A percentile compares a stretch with the other conserved stretches of the same genome.
Conservation (phyloP, 805 yeast species). For the Lachancea nothofagi region DNA sequence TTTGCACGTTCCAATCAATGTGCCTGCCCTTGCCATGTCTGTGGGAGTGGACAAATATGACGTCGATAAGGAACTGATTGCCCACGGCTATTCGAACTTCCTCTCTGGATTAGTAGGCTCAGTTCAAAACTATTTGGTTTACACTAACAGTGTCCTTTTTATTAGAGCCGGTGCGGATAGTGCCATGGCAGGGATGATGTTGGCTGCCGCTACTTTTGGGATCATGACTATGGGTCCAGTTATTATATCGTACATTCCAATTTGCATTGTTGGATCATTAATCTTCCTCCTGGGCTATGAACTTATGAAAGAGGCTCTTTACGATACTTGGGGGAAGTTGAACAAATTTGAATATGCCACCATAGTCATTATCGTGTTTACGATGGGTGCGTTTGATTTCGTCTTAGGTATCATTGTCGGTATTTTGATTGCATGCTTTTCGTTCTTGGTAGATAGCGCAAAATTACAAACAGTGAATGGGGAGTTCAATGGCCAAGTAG, state of each 20-base stretch:
- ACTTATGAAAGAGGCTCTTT: constrained; percentile 74
- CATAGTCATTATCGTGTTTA: constrained; percentile 75
- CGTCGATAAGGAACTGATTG: constrained; percentile 88
- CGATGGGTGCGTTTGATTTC: constrained; percentile 95
- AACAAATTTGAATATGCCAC: constrained; percentile 77
- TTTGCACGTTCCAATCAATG: constrained; percentile 94
- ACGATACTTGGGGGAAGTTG: constrained; percentile 77
- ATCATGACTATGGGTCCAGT: constrained; percentile 88
- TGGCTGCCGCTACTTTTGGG: constrained; percentile 73
- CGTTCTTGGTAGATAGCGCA: constrained; percentile 92
- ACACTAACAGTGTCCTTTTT: constrained; percentile 87
- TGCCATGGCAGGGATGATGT: constrained; percentile 80
- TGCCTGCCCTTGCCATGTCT: constrained; percentile 93
- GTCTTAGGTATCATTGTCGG: constrained; percentile 91
- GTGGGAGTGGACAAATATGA: constrained; percentile 76
- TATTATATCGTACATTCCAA: constrained; percentile 90
- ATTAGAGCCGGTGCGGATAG: constrained; percentile 93
- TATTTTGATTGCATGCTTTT: constrained; percentile 81
- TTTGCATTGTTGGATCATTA: constrained; percentile 91
- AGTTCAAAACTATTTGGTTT: constrained; percentile 90
- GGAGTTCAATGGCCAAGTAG: constrained; percentile 79
- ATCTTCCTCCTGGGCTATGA: constrained; percentile 91
- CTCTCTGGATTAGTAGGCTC: constrained; percentile 80
- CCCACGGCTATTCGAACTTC: constrained; percentile 89
- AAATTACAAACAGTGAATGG: constrained; percentile 76